Evolutionary conservation across 306 rosid species (phyloP), one percentile per base, ranked within the genome.

Genomic region (Cucumis melo): DNA sequence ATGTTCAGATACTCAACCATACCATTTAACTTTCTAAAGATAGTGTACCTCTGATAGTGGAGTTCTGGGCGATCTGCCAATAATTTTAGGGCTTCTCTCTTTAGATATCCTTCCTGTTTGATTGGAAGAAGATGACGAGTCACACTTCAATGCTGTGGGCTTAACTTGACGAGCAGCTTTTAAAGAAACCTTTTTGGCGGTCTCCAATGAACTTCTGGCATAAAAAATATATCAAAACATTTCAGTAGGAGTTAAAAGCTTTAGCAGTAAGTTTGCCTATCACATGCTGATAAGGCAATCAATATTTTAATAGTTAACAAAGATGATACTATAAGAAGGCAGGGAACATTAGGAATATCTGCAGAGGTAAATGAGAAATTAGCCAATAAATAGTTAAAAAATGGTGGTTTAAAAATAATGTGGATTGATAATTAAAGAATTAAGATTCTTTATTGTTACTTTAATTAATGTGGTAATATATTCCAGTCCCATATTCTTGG

Each of bases 71-170:
- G 99, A 95, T 81, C 78, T 85, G 23, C 97, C 93, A 34, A 32
- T 46, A 46, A 90, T 82, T 86, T 92, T 92, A 50, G 97, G 93
- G 82, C 98, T 95, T 86, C 86, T 90, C 34, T 90, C 97, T 78
- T 92, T 90, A 3, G 93, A 77, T 73, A 78, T 46, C 82, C 80
- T 87, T 77, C 61, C 88, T 55, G 85, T 72, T 81, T 87, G 93
- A 80, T 78, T 81, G 7, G 83, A 83, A 16, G 91, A 81, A 62
- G 93, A 86, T 32, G 84, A 83, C 54, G 90, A 77, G 21, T 85
- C 86, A 10, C 79, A 81, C 68, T 92, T 94, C 67, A 88, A 36
- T 21, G 88, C 80, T 16, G 90, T 59, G 39, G 98, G 87, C 86
- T 77, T 89, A 9, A 89, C 91, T 83, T 88, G 91, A 77, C 97